phyloP scores from a whole-genome alignment of 768 basidiomycete species.

The Mycena rosella region DNA sequence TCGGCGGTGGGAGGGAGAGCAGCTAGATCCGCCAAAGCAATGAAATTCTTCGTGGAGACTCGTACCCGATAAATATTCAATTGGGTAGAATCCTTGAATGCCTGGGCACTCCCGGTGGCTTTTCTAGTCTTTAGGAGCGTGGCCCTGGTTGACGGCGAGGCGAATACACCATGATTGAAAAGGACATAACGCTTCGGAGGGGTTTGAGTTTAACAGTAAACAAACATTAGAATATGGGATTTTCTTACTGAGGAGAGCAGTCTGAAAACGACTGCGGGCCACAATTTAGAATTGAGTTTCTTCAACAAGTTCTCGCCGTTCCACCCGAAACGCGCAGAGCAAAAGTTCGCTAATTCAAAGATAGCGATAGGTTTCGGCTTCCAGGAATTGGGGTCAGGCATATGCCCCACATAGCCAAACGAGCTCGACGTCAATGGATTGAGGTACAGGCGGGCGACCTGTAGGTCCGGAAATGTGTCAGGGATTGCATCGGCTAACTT shows the following conservation, averaged over 20 bases:
- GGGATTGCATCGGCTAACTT: background rate
- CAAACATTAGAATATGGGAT: too few relatives aligned
- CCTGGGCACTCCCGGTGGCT: too few relatives aligned
- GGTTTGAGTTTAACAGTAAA: too few relatives aligned
- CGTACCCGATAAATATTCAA: too few relatives aligned
- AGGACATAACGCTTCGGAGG: too few relatives aligned
- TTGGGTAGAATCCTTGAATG: too few relatives aligned
- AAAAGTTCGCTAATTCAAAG: background rate
- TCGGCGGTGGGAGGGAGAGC: too few relatives aligned
- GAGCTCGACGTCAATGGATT: constrained; percentile 7
- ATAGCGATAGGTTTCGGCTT: background rate
- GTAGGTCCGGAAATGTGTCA: background rate
- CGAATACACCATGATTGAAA: too few relatives aligned
- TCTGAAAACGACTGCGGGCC: constrained; percentile 12
- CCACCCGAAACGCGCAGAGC: background rate
- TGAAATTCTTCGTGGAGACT: too few relatives aligned
- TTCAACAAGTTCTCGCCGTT: background rate
- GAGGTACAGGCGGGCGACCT: background rate
- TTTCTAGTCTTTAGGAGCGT: too few relatives aligned
- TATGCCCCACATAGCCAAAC: background rate
- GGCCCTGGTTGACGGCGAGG: too few relatives aligned
- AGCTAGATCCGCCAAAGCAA: too few relatives aligned
- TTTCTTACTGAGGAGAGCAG: background rate
- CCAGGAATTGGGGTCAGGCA: background rate
- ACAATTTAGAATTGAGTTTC: constrained; percentile 8